Conservation (phyloP, 2,329 filamentous ascomycete species). For the Rosellinia necatrix region DNA sequence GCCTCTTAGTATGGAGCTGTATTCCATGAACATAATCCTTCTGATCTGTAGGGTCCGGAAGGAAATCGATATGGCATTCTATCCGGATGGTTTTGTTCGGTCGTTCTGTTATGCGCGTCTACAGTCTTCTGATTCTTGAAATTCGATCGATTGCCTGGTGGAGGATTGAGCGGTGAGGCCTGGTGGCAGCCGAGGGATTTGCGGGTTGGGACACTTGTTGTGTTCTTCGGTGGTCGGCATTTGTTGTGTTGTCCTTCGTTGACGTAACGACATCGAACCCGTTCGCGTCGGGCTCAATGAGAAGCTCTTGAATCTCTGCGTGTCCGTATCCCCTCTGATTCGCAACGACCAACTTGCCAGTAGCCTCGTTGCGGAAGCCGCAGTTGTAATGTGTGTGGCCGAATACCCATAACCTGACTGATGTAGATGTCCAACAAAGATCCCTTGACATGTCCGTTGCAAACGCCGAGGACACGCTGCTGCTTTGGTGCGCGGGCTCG, state of each 20-base stretch:
- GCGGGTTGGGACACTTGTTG: constrained; percentile 1
- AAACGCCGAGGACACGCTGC: constrained; percentile 13
- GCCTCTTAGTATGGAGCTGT: no score
- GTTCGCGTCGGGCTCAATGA: constrained; percentile 6
- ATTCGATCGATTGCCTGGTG: neutral
- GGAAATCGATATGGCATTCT: no score
- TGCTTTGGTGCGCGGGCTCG: neutral
- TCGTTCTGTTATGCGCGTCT: neutral
- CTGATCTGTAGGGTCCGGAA: no score
- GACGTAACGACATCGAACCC: constrained; percentile 8
- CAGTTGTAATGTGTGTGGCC: constrained; percentile 19
- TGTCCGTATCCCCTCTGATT: constrained; percentile 13
- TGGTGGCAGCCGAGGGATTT: neutral
- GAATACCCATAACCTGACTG: constrained; percentile 14
- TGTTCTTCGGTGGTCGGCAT: neutral
- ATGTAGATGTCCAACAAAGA: constrained; percentile 10
- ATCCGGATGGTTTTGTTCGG: constrained; percentile 1
- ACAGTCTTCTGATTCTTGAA: neutral
- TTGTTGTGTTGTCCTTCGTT: neutral
- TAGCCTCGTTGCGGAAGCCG: constrained; percentile 9
- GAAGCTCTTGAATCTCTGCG: constrained; percentile 7
- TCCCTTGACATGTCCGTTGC: constrained; percentile 15
- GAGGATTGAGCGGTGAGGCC: neutral
- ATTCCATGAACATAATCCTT: no score
- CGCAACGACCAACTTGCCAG: constrained; percentile 12